Conservation (phyloP, 2,329 filamentous ascomycete species). For the Ceratocystis diversiconidia region DNA sequence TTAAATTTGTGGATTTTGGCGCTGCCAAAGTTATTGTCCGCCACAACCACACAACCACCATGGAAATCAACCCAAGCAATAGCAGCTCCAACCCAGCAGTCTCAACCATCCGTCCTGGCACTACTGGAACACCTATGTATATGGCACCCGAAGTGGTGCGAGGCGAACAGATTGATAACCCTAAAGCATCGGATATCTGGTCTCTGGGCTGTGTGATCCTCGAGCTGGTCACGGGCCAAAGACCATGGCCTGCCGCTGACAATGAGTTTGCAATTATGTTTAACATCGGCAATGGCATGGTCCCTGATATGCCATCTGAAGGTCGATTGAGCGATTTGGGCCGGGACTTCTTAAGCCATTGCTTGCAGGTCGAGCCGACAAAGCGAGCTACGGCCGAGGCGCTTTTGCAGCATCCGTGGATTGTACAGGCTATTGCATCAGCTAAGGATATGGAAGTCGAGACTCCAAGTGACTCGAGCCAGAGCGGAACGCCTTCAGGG, state of each 20-base stretch:
- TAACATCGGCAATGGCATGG: slow-evolving; percentile 95
- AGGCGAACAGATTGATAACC: slow-evolving; percentile 50
- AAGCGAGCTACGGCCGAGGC: slow-evolving; percentile 72
- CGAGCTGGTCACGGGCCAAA: slow-evolving; percentile 90
- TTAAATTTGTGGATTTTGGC: slow-evolving; percentile 98
- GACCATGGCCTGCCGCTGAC: slow-evolving; percentile 89
- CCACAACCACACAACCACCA: slow-evolving; percentile 33
- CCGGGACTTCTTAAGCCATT: slow-evolving; percentile 75
- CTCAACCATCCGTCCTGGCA: slow-evolving; percentile 26
- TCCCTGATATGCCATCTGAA: slow-evolving; percentile 63
- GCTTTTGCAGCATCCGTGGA: slow-evolving; percentile 88
- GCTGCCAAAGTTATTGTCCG: slow-evolving; percentile 66
- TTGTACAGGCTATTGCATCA: slow-evolving; percentile 42
- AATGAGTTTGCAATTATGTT: slow-evolving; percentile 99
- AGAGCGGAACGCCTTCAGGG: slow-evolving; percentile 12
- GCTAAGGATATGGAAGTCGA: slow-evolving; percentile 50
- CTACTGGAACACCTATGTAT: slow-evolving; percentile 99
- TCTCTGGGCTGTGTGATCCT: slow-evolving; percentile 91
- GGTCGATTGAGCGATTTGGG: slow-evolving; percentile 77
- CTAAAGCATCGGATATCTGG: slow-evolving; percentile 88
- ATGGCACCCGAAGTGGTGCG: slow-evolving; percentile 99
- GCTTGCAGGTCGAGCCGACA: slow-evolving; percentile 72
- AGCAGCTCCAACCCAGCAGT: slow-evolving; percentile 29
- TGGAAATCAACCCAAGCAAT: slow-evolving; percentile 59
- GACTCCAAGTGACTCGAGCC: slow-evolving; percentile 44